Percentiles rank a stretch among this genome's conserved stretches.
Conservation (phyloP, 2,329 filamentous ascomycete species). For the Penicillium sp. region DNA sequence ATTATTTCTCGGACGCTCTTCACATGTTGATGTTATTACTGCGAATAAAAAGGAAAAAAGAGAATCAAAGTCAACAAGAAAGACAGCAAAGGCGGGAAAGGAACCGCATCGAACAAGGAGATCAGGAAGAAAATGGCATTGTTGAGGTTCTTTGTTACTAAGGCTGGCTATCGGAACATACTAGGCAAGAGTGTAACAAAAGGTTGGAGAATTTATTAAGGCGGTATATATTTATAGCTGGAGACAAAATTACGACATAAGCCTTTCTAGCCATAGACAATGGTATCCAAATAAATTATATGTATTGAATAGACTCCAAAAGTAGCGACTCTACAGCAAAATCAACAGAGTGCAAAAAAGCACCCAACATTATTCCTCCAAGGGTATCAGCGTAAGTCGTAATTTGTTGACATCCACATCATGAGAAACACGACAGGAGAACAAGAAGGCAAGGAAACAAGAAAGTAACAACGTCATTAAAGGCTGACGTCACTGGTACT, state of each 20-base stretch:
- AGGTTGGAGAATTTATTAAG: neutral
- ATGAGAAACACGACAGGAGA: constrained; percentile 16
- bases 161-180: neutral
- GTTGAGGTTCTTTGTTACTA: neutral
- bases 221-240: neutral
- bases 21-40: too few species aligned
- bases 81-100: neutral
- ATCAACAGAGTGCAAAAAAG: constrained; percentile 5
- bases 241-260: neutral
- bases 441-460: neutral
- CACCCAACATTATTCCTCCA: constrained; percentile 14
- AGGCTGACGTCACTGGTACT: neutral
- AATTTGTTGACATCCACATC: constrained; percentile 15
- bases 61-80: neutral
- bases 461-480: constrained; percentile 1
- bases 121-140: neutral
- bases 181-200: neutral
- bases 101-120: neutral
- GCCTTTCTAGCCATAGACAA: too few species aligned
- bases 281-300: neutral
- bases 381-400: constrained; percentile 29
- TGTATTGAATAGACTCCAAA: neutral
- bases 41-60: too few species aligned
- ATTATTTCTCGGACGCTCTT: too few species aligned
- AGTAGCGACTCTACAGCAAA: constrained; percentile 9